These are phyloP conservation scores for Microdochium nivale DNA, from an alignment of 2,329 filamentous ascomycete genomes.

Conservation along the genomic window DNA sequence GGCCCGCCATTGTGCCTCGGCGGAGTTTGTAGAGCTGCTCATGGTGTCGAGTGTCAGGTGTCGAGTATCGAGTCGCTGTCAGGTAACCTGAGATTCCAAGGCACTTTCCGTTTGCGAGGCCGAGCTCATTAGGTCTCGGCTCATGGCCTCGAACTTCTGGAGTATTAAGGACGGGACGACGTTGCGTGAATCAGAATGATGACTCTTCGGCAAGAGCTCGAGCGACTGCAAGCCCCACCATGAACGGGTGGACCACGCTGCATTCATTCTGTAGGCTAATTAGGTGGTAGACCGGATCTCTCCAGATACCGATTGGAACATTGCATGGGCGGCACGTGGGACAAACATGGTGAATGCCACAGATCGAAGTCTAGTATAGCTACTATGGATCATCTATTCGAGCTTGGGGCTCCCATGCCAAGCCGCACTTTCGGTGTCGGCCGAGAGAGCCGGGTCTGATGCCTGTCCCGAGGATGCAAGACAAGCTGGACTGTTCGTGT, in stretches of 20 bases:
- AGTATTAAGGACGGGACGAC: neutral
- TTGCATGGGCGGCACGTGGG: no score
- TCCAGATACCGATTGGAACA: no score
- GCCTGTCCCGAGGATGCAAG: no score
- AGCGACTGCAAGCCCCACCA: neutral
- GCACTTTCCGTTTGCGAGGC: neutral
- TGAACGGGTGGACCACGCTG: neutral
- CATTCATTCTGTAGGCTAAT: no score
- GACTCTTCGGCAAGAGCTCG: slow-evolving; percentile 6
- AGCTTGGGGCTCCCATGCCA: no score
- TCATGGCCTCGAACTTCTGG: slow-evolving; percentile 9
- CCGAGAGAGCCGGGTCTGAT: no score
- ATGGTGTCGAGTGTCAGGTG: neutral
- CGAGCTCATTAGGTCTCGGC: neutral
- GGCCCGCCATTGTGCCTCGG: slow-evolving; percentile 66
- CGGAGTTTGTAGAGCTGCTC: slow-evolving; percentile 7
- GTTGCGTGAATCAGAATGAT: neutral
- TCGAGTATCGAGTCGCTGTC: neutral
- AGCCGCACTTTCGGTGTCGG: no score
- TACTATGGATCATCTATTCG: no score
- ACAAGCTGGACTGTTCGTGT: no score
- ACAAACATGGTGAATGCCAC: no score
- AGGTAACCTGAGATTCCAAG: neutral
- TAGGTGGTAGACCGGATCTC: no score
- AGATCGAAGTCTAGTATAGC: no score